Base-by-base conservation (phyloP, 2,329 filamentous ascomycete species). In the Ceratocystis cubensis region DNA sequence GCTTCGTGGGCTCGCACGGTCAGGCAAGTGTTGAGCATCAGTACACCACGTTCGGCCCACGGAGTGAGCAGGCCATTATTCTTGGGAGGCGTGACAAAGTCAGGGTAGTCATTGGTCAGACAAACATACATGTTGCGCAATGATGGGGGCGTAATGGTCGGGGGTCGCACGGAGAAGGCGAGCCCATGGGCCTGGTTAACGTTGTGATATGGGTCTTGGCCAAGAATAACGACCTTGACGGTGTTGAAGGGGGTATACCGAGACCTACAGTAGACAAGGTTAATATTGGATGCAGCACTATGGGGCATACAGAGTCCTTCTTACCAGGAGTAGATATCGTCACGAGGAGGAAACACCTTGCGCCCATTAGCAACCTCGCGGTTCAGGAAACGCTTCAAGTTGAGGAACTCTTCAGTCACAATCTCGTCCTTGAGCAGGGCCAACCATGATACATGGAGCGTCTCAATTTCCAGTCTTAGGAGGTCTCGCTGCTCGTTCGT, bases 161-260 rank as follows among this genome's bases (percentile, higher is more conserved):
- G 94, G 2, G 93, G 87, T 8, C 89, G 89, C 66, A 97, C 92
- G 61, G 91, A 96, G 81, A 99, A 99, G 74, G 89, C 93, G 68
- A 99, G 86, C 56, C 94, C 94, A 75, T 97, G 94, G 63, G 94
- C 94, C 80, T 99, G 94, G 76, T 95, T 95, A 75, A 85, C 76
- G 75, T 96, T 96, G 79, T 99, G 94, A 76, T 99, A 99, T 2
- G 94, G 94, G 75, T 99, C 94, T 78, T 99, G 94, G 70, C 94
- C 94, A 65, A 97, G 77, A 73, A 99, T 91, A 69, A 99, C 92
- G 67, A 89, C 88, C 76, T 96, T 96, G 75, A 97, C 92, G 15
- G 82, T 87, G 78, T 87, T 79, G 71, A 99, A 86, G 6, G 94
- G 92, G 0, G 93, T 96, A 75, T 96, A 88, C 30, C 91, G 88